Evolutionary conservation across 164 flowering plant genomes (phyloP).

Genomic region (Piper betle): DNA sequence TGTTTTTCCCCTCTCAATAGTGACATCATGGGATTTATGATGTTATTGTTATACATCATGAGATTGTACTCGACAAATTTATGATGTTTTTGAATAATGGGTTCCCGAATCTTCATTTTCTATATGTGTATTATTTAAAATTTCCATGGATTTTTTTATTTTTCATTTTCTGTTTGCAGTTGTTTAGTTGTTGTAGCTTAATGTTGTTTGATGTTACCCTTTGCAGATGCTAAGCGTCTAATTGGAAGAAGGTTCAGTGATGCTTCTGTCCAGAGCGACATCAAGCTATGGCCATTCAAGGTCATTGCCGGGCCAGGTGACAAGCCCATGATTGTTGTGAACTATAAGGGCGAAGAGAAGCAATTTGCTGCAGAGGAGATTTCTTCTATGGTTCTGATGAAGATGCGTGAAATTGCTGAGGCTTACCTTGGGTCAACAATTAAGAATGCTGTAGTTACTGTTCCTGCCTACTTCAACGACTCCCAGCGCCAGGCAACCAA

Average conservation of each 20-base stretch:
- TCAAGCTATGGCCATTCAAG: slow-evolving; percentile 5
- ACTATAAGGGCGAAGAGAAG: slow-evolving; percentile 3
- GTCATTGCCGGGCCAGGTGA: slow-evolving; percentile 1
- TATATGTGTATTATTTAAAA: too few relatives aligned
- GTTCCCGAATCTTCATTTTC: too few relatives aligned
- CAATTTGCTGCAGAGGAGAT: slow-evolving; percentile 3
- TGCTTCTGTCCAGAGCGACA: slow-evolving; percentile 1
- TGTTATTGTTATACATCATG: too few relatives aligned
- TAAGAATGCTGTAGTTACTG: slow-evolving; percentile 33
- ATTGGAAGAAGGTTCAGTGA: slow-evolving; percentile 3
- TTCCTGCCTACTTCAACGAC: slow-evolving; percentile 62
- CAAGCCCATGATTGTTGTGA: slow-evolving; percentile 5
- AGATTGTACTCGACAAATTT: too few relatives aligned
- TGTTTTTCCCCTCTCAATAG: too few relatives aligned
- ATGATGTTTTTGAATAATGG: too few relatives aligned
- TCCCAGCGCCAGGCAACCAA: slow-evolving; percentile 63
- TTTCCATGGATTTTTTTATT: not conserved
- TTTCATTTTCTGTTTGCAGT: not conserved
- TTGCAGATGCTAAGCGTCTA: slow-evolving; percentile 10
- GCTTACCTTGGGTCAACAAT: not conserved
- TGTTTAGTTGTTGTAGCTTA: not conserved
- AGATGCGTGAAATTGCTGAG: slow-evolving; percentile 17
- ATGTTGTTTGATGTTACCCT: not conserved
- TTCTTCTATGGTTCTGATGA: slow-evolving; percentile 28
- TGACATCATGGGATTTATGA: too few relatives aligned